A percentile compares a stretch with the other conserved stretches of the same genome.
These are phyloP conservation scores for Stephania japonica DNA, from an alignment of 164 flowering plant species.

Conservation along the genomic window DNA sequence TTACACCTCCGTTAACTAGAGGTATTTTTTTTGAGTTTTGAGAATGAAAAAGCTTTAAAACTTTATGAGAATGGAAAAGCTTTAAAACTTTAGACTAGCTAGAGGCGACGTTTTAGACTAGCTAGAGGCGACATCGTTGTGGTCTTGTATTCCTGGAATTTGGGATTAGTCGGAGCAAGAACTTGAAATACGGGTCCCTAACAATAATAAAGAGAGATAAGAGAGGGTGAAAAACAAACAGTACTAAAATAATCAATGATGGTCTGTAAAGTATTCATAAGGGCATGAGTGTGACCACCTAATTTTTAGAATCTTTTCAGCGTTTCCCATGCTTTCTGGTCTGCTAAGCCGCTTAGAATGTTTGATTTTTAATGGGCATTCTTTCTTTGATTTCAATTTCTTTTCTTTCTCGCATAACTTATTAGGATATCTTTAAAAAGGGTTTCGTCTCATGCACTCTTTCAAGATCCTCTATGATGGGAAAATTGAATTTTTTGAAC, in stretches of 20 bases:
- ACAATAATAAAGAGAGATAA: too few species aligned
- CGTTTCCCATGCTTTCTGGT: background rate
- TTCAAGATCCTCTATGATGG: background rate
- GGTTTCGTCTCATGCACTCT: slow-evolving; percentile 2
- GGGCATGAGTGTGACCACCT: background rate
- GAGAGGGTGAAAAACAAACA: background rate
- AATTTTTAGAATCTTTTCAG: background rate
- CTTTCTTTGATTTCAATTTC: background rate
- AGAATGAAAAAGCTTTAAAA: too few species aligned
- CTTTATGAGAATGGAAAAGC: too few species aligned
- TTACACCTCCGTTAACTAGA: too few species aligned
- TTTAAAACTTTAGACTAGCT: too few species aligned
- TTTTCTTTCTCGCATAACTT: background rate
- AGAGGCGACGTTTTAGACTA: too few species aligned
- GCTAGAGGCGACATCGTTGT: too few species aligned
- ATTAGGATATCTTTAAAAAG: background rate
- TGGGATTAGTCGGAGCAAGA: too few species aligned
- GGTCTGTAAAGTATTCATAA: background rate
- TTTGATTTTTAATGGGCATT: background rate
- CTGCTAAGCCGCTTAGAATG: slow-evolving; percentile 1
- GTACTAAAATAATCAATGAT: slow-evolving; percentile 1
- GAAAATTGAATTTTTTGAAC: background rate
- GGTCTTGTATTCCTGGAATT: too few species aligned
- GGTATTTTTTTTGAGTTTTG: too few species aligned
- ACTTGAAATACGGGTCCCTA: too few species aligned